Conservation (phyloP, 768 basidiomycete species). For the Coprinellus aureogranulatus region DNA sequence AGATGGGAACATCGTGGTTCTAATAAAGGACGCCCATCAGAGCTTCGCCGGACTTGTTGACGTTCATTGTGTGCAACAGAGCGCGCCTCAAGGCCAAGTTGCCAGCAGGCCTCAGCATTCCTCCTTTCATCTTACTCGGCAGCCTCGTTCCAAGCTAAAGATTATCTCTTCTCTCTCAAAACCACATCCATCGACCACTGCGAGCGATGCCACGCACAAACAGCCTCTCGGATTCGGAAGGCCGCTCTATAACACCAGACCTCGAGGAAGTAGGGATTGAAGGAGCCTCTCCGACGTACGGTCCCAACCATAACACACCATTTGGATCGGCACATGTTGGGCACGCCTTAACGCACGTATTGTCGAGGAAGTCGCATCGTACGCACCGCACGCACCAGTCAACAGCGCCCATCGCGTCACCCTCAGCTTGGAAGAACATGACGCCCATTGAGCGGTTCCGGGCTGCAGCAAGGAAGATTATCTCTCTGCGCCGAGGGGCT, state of each 20-base stretch:
- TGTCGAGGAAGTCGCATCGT: slow-evolving; percentile 15
- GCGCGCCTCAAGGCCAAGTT: neutral
- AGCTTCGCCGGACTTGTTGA: no score
- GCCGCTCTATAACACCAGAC: slow-evolving; percentile 67
- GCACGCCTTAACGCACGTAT: slow-evolving; percentile 10
- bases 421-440: slow-evolving; percentile 15
- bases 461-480: slow-evolving; percentile 56
- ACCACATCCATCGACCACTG: neutral
- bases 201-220: slow-evolving; percentile 62
- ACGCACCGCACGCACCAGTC: slow-evolving; percentile 16
- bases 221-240: slow-evolving; percentile 64
- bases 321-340: neutral
- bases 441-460: slow-evolving; percentile 54
- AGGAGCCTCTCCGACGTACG: neutral
- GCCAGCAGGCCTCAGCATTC: neutral
- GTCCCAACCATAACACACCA: neutral
- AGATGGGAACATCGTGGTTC: no score
- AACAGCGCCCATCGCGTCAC: slow-evolving; percentile 5
- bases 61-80: no score
- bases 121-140: neutral
- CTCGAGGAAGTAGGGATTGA: slow-evolving; percentile 40
- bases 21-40: no score
- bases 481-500: slow-evolving; percentile 58
- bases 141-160: neutral
- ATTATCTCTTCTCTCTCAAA: neutral